A percentile compares a stretch with the other conserved stretches of the same genome.
Evolutionary conservation across 768 basidiomycete species (phyloP).

Genomic region (Amanita polypyramis): DNA sequence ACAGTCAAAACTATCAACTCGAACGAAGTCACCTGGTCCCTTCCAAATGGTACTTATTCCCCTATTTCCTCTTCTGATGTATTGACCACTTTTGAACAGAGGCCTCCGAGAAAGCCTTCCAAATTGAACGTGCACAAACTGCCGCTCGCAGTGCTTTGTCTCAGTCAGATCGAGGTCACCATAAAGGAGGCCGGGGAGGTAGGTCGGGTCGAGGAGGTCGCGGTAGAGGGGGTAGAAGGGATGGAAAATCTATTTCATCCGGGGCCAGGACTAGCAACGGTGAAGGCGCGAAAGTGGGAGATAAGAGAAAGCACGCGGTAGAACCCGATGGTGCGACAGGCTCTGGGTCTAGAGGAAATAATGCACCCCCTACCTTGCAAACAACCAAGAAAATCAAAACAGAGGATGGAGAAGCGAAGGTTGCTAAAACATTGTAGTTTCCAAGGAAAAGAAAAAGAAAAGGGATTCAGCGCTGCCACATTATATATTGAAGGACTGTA

Average conservation of each 20-base stretch:
- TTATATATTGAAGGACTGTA: too few relatives aligned
- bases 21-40: conserved; percentile 53
- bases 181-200: conserved; percentile 14
- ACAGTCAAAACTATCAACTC: conserved; percentile 54
- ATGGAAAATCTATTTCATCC: conserved; percentile 28
- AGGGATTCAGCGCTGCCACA: too few relatives aligned
- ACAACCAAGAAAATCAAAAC: conserved; percentile 36
- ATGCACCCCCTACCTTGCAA: conserved; percentile 42
- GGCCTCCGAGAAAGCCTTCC: conserved; percentile 62
- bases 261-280: conserved; percentile 26
- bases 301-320: conserved; percentile 67
- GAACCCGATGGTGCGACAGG: conserved; percentile 75
- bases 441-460: not conserved
- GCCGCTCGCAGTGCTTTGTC: conserved; percentile 46
- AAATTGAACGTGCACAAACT: conserved; percentile 61
- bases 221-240: conserved; percentile 35
- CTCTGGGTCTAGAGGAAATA: conserved; percentile 51
- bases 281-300: conserved; percentile 42
- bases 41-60: conserved; percentile 38
- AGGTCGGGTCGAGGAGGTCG: conserved; percentile 24
- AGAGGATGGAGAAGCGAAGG: conserved; percentile 20
- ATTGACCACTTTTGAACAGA: conserved; percentile 27
- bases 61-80: not conserved
- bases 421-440: conserved; percentile 4
- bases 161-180: conserved; percentile 15